Evolutionary conservation across 306 rosid species (phyloP), one percentile per base, ranked within the genome.

Genomic region (Bauhinia variegata): DNA sequence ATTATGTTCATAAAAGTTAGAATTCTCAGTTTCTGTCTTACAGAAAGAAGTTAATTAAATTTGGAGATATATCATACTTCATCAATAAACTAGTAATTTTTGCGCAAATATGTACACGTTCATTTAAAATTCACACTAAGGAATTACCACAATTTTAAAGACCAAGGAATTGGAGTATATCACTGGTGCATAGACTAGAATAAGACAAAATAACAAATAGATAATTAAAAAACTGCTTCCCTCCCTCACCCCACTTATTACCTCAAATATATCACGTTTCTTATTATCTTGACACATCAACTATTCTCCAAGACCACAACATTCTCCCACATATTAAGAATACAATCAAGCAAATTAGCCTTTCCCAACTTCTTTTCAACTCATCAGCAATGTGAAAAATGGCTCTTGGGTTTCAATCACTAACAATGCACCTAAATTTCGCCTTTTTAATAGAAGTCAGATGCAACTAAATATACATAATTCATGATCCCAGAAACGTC

Each of bases 341-440:
- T 23, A 23, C 28, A 23, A 23, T 23, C 2, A 23, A 23, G 28
- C 28, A 23, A 23, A 23, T 23, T 23, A 23, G 28, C 28, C 1
- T 23, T 23, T 23, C 2, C 28, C 28, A 23, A 58, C 37, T 54
- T 31, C 39, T 60, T 58, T 36, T 53, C 33, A 37, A 36, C 49
- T 44, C 52, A 60, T 58, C 60, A 78, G 50, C 58, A 51, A 59
- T 16, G 30, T 16, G 16, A 15, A 46, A 14, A 57, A 0, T 52
- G 52, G 54, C 47, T 58, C 58, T 19, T 16, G 13, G 53, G 58
- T 31, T 11, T 56, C 70, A 74, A 70, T 34, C 50, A 58, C 33
- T 60, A 10, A 60, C 18, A 18, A 60, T 37, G 30, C 8, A 63
- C 23, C 61, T 63, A 74, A 79, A 9, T 13, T 13, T 30, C 5